phyloP scores from a whole-genome alignment of 176 grass and related monocot species.

The Urochloa ruziziensis region DNA sequence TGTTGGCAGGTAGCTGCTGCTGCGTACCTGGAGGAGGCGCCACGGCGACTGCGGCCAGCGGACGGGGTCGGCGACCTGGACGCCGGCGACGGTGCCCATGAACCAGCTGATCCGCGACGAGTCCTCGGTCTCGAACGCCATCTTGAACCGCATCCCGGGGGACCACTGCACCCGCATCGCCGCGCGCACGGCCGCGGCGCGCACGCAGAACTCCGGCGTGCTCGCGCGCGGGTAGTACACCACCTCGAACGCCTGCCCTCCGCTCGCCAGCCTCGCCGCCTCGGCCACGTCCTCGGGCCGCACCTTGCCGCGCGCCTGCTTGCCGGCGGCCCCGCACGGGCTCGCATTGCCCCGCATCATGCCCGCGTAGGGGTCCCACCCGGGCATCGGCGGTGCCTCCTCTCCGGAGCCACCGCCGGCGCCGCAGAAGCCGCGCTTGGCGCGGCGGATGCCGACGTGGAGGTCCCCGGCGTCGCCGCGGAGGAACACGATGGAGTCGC shows the following conservation, averaged over 20 bases:
- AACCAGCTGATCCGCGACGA: conserved; percentile 98
- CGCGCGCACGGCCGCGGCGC: conserved; percentile 45
- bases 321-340: conserved; percentile 21
- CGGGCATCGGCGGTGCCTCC: conserved; percentile 28
- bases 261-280: conserved; percentile 50
- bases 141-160: conserved; percentile 94
- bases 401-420: conserved; percentile 18
- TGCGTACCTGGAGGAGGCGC: conserved; percentile 81
- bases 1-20: neutral
- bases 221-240: conserved; percentile 86
- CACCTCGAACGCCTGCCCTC: conserved; percentile 59
- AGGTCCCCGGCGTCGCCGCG: conserved; percentile 71
- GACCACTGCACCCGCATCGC: conserved; percentile 73
- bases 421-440: conserved; percentile 42
- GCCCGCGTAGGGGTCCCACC: conserved; percentile 42
- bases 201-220: conserved; percentile 84
- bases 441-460: conserved; percentile 80
- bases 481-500: conserved; percentile 89
- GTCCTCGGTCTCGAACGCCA: conserved; percentile 97
- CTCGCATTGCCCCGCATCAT: conserved; percentile 39
- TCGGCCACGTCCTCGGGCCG: conserved; percentile 57
- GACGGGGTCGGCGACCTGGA: conserved; percentile 67
- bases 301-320: conserved; percentile 50
- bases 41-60: conserved; percentile 89
- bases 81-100: conserved; percentile 81